Evolutionary conservation across 73 alveolate genomes (phyloP).

Genomic region (Stentor roeselii): DNA sequence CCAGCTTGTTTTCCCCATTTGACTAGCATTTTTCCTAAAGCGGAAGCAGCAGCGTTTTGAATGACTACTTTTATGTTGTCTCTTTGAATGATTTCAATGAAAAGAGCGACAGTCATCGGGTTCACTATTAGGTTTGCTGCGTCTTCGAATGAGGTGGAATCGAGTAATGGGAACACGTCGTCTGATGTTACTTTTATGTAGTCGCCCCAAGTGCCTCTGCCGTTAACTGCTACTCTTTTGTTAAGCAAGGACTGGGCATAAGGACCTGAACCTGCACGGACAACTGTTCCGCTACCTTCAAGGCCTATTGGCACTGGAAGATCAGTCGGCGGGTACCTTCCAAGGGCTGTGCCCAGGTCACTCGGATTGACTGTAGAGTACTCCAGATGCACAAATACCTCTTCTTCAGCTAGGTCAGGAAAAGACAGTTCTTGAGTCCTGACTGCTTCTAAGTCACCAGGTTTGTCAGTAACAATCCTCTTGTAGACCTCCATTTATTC

Average conservation of each 20-base stretch:
- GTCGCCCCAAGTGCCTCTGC: conserved; percentile 67
- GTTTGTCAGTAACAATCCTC: too few relatives aligned
- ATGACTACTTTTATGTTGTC: conserved; percentile 50
- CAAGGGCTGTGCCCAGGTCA: conserved; percentile 46
- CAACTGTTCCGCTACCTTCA: conserved; percentile 80
- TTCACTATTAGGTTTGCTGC: conserved; percentile 63
- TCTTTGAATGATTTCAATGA: conserved; percentile 36
- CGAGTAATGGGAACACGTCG: conserved; percentile 50
- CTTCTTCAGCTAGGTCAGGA: conserved; percentile 30
- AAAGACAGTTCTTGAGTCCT: background rate
- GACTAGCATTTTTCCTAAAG: conserved; percentile 69
- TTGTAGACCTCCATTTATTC: too few relatives aligned
- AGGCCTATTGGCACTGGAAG: conserved; percentile 69
- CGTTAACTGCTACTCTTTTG: conserved; percentile 60
- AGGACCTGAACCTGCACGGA: conserved; percentile 67
- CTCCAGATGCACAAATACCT: conserved; percentile 51
- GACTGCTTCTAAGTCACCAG: too few relatives aligned
- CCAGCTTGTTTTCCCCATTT: conserved; percentile 44
- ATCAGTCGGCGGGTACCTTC: conserved; percentile 36
- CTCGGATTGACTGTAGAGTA: conserved; percentile 56
- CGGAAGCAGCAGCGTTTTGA: conserved; percentile 68
- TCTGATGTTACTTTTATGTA: conserved; percentile 58
- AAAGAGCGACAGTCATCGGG: conserved; percentile 73
- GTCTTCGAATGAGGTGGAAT: conserved; percentile 42
- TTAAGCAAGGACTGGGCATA: conserved; percentile 57